Conservation (phyloP, 1,284 basidiomycete species). For the Phellopilus nigrolimitatus region DNA sequence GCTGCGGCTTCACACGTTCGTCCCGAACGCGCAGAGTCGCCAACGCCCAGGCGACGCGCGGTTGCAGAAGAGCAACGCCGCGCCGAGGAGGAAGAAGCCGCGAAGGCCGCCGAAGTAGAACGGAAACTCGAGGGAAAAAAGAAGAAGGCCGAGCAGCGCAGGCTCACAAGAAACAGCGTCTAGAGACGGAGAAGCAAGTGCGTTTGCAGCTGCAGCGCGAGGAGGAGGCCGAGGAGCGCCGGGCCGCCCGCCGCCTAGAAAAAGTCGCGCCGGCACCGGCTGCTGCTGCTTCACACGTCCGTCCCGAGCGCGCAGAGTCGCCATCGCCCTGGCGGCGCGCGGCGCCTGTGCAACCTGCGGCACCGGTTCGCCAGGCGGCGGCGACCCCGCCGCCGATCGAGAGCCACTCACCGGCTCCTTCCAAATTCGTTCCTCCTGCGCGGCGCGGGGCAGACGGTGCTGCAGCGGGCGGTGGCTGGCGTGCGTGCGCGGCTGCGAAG, state of each 20-base stretch:
- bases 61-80: slow-evolving; percentile 51
- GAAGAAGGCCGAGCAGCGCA: slow-evolving; percentile 46
- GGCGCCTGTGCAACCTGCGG: slow-evolving; percentile 30
- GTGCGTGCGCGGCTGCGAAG: slow-evolving; percentile 22
- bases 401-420: slow-evolving; percentile 38
- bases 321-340: slow-evolving; percentile 37
- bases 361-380: slow-evolving; percentile 32
- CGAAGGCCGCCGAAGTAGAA: slow-evolving; percentile 44
- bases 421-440: slow-evolving; percentile 45
- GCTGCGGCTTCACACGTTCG: slow-evolving; percentile 24
- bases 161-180: slow-evolving; percentile 64
- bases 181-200: slow-evolving; percentile 51
- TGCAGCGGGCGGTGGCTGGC: slow-evolving; percentile 18
- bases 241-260: slow-evolving; percentile 27
- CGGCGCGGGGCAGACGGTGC: slow-evolving; percentile 27
- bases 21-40: slow-evolving; percentile 23
- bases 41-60: slow-evolving; percentile 37
- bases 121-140: slow-evolving; percentile 61
- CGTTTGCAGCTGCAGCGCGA: slow-evolving; percentile 68
- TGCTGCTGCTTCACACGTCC: slow-evolving; percentile 22
- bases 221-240: slow-evolving; percentile 69
- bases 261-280: slow-evolving; percentile 30
- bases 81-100: slow-evolving; percentile 48
- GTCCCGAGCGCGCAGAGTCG: slow-evolving; percentile 23
- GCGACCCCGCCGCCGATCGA: slow-evolving; percentile 34